Conservation (phyloP, 2,329 filamentous ascomycete species). For the Trichophyton schoenleinii region DNA sequence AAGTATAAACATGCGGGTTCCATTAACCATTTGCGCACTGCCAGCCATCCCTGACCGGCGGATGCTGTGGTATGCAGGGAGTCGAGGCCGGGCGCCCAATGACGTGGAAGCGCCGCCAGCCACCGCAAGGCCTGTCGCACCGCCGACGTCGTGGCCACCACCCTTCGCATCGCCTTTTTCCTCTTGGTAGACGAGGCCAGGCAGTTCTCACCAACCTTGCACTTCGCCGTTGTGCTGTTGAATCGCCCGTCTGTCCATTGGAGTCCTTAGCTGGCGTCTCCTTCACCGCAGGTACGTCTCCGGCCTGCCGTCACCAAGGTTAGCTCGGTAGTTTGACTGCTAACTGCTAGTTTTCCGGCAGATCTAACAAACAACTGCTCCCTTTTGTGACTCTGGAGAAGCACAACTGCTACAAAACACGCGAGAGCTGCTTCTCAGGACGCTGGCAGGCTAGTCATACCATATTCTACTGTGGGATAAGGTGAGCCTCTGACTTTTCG, state of each 20-base stretch:
- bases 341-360: not conserved
- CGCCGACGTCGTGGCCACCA: not conserved
- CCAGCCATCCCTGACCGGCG: not conserved
- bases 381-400: not conserved
- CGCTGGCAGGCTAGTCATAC: not conserved
- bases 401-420: too few relatives aligned
- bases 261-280: not conserved
- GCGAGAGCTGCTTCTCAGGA: not conserved
- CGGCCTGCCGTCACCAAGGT: not conserved
- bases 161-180: not conserved
- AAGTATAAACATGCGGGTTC: too few relatives aligned
- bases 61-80: not conserved
- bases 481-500: not conserved
- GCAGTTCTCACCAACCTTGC: not conserved
- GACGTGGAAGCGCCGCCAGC: constrained; percentile 3
- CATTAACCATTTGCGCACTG: not conserved
- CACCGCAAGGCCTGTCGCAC: not conserved
- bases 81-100: not conserved
- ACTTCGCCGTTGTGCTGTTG: not conserved
- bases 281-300: not conserved
- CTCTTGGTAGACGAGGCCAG: not conserved
- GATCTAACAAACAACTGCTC: not conserved
- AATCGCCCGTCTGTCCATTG: not conserved
- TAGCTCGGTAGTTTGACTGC: too few relatives aligned
- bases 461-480: not conserved